phyloP scores from a whole-genome alignment of 768 basidiomycete species.

The Coprinopsis marcescibilis region DNA sequence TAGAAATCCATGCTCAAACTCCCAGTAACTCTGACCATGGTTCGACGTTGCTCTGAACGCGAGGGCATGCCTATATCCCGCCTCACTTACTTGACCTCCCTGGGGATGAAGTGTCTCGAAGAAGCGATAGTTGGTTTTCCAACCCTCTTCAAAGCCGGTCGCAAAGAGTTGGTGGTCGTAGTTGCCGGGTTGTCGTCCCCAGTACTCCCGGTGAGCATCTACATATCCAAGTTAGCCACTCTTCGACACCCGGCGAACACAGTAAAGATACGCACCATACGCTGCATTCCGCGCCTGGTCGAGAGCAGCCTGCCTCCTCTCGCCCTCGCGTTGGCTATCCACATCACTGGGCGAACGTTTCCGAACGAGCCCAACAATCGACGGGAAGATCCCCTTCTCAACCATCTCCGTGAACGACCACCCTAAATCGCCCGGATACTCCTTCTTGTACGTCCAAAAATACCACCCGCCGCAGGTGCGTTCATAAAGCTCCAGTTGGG shows the following conservation, averaged over 20 bases:
- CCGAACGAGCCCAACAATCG: slow-evolving; percentile 37
- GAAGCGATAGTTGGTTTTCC: slow-evolving; percentile 4
- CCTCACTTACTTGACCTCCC: slow-evolving; percentile 8
- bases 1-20: slow-evolving; percentile 62
- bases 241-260: no score
- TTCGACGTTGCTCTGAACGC: slow-evolving; percentile 37
- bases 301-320: no score
- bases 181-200: no score
- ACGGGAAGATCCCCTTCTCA: slow-evolving; percentile 55
- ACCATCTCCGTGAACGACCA: slow-evolving; percentile 71
- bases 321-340: no score
- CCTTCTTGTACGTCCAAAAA: slow-evolving; percentile 84
- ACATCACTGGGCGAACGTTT: slow-evolving; percentile 10
- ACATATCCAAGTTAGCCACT: no score
- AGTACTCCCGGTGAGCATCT: no score
- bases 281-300: no score
- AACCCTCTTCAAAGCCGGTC: no score
- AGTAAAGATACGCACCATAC: no score
- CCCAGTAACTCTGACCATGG: slow-evolving; percentile 54
- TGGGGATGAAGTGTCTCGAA: neutral
- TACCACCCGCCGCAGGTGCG: slow-evolving; percentile 65
- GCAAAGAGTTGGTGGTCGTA: no score
- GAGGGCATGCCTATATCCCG: slow-evolving; percentile 67
- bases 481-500: slow-evolving; percentile 66
- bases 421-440: slow-evolving; percentile 56